A percentile compares a stretch with the other conserved stretches of the same genome.
phyloP scores from a whole-genome alignment of 202 grass and related monocot genomes.

The Schoenoplectus triqueter region DNA sequence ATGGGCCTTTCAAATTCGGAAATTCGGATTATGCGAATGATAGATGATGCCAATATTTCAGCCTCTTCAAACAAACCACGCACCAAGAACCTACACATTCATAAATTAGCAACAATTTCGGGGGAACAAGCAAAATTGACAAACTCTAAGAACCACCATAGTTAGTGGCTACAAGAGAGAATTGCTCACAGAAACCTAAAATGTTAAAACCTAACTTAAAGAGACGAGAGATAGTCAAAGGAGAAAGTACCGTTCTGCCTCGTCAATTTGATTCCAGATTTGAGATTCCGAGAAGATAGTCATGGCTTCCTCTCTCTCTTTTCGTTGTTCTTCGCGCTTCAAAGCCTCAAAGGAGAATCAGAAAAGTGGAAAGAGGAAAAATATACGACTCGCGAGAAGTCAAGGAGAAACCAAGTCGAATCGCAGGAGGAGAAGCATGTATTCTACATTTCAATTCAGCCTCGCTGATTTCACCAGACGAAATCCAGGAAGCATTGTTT shows the following conservation, averaged over 20 bases:
- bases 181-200: slow-evolving; percentile 27
- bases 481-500: too few relatives aligned
- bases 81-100: slow-evolving; percentile 44
- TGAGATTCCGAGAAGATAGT: slow-evolving; percentile 16
- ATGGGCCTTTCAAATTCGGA: background rate
- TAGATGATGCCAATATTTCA: slow-evolving; percentile 41
- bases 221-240: background rate
- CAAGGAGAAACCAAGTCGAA: background rate
- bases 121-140: background rate
- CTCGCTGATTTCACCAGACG: too few relatives aligned
- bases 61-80: slow-evolving; percentile 65
- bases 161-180: slow-evolving; percentile 5
- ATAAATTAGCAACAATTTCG: background rate
- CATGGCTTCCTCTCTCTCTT: slow-evolving; percentile 26
- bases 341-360: background rate
- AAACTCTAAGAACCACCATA: background rate
- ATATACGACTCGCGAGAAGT: background rate
- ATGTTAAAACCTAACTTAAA: background rate
- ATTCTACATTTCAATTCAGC: too few relatives aligned
- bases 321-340: background rate
- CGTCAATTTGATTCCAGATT: slow-evolving; percentile 48
- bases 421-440: background rate
- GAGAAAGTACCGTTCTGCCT: slow-evolving; percentile 33
- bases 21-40: slow-evolving; percentile 35
- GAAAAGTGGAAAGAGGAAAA: slow-evolving; percentile 2